Evolutionary conservation across 2,329 filamentous ascomycete genomes (phyloP).

Genomic region (Fusarium sp.): DNA sequence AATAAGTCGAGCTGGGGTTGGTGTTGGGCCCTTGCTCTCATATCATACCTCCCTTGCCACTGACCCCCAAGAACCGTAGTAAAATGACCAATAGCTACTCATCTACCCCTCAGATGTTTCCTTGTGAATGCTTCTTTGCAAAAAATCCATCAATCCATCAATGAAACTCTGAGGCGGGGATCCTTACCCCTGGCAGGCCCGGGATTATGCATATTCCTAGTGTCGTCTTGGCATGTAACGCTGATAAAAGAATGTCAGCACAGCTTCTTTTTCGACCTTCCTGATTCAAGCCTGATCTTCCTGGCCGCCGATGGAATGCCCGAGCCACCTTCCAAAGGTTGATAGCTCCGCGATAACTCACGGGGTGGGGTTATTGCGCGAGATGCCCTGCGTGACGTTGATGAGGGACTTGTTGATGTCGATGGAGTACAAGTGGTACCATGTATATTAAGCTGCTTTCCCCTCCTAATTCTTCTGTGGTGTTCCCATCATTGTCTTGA

Average conservation of each 20-base stretch:
- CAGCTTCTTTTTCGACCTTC: slow-evolving; percentile 27
- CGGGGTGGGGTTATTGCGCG: slow-evolving; percentile 29
- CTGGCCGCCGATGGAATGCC: neutral
- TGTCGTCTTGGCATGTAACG: slow-evolving; percentile 37
- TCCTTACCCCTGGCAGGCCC: slow-evolving; percentile 32
- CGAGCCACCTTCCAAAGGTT: slow-evolving; percentile 28
- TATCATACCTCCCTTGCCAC: neutral
- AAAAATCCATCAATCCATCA: neutral
- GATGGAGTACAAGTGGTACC: slow-evolving; percentile 1
- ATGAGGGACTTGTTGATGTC: neutral
- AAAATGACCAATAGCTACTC: neutral
- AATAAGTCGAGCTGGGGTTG: neutral
- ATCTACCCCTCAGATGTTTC: neutral
- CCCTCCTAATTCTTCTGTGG: neutral
- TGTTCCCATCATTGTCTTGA: neutral
- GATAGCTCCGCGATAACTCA: slow-evolving; percentile 27
- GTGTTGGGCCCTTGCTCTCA: neutral
- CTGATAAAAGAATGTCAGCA: slow-evolving; percentile 12
- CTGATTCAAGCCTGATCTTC: slow-evolving; percentile 26
- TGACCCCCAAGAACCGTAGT: neutral
- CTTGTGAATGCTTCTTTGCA: neutral
- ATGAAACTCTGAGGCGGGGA: neutral
- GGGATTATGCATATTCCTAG: slow-evolving; percentile 34
- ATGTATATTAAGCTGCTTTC: neutral
- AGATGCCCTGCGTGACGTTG: slow-evolving; percentile 5